Evolutionary conservation across 2,329 filamentous ascomycete genomes (phyloP).

Genomic region (Aspergillus persii): DNA sequence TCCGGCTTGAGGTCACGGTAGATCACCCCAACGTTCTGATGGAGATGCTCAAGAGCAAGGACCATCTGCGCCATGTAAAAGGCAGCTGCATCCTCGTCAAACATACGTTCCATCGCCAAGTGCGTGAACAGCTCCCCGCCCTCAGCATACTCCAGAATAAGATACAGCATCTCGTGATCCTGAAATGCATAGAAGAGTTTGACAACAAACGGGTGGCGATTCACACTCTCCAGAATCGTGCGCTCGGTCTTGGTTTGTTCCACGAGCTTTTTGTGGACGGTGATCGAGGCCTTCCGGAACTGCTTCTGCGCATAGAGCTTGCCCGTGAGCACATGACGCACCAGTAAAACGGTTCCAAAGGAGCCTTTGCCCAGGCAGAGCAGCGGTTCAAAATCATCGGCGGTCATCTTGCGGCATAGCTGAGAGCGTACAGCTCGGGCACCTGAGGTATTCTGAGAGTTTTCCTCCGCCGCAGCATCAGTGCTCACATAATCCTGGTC

Average conservation of each 20-base stretch:
- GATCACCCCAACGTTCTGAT: constrained; percentile 86
- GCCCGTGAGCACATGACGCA: constrained; percentile 84
- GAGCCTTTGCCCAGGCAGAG: constrained; percentile 94
- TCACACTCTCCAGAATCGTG: constrained; percentile 90
- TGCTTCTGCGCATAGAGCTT: constrained; percentile 96
- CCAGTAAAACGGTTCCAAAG: constrained; percentile 90
- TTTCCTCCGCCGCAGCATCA: constrained; percentile 42
- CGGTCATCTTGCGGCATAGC: constrained; percentile 77
- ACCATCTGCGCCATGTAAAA: constrained; percentile 99
- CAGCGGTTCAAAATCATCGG: constrained; percentile 84
- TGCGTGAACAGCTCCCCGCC: constrained; percentile 98
- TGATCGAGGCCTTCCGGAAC: constrained; percentile 93
- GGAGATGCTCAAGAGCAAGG: constrained; percentile 87
- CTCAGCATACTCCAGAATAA: constrained; percentile 96
- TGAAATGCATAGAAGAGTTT: constrained; percentile 99
- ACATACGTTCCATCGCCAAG: constrained; percentile 90
- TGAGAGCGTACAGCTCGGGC: constrained; percentile 54
- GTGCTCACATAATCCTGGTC: constrained; percentile 80
- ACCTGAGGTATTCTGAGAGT: constrained; percentile 45
- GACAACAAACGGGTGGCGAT: constrained; percentile 94
- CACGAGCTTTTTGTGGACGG: constrained; percentile 91
- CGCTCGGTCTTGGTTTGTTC: constrained; percentile 98
- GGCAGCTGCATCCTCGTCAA: constrained; percentile 79
- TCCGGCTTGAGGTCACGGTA: constrained; percentile 98
- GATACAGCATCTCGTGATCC: constrained; percentile 93